A percentile compares a stretch with the other conserved stretches of the same genome.
These are phyloP conservation scores for Pulveroboletus sp. DNA, from an alignment of 768 basidiomycete species.

Conservation along the genomic window DNA sequence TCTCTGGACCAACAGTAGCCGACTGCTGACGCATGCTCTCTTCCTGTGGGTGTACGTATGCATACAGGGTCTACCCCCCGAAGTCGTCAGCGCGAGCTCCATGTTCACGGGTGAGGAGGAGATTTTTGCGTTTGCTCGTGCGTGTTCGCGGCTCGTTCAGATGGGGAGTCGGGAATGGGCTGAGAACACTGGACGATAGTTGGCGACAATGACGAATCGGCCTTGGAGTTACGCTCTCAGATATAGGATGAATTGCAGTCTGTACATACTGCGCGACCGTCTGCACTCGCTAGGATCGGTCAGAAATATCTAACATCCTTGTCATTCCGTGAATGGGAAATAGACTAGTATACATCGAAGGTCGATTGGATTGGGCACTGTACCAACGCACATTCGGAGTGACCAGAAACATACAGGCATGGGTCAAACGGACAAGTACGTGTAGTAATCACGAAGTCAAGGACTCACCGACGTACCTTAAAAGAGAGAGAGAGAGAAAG, in stretches of 20 bases:
- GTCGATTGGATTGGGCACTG: conserved; percentile 9
- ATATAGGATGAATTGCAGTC: neutral
- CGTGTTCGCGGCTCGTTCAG: conserved; percentile 80
- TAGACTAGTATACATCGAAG: conserved; percentile 25
- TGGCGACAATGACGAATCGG: neutral
- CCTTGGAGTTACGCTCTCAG: too few relatives aligned
- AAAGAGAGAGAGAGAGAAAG: neutral
- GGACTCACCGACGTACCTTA: neutral
- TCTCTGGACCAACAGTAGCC: neutral
- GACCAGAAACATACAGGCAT: conserved; percentile 12
- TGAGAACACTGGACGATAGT: conserved; percentile 35
- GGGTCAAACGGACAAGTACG: conserved; percentile 1
- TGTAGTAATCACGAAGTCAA: conserved; percentile 1
- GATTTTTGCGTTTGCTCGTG: conserved; percentile 93
- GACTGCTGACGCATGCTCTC: neutral
- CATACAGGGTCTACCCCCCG: conserved; percentile 67
- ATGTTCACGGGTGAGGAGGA: conserved; percentile 98
- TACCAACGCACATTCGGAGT: conserved; percentile 18
- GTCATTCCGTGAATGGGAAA: neutral
- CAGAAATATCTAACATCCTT: neutral
- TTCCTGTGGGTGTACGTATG: neutral
- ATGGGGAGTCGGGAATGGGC: conserved; percentile 92
- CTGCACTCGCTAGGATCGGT: too few relatives aligned
- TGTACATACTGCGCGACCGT: neutral
- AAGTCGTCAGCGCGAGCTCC: conserved; percentile 74